Percentiles rank a stretch among this genome's conserved stretches.
phyloP scores from a whole-genome alignment of 805 yeast genomes.

The Wickerhamiella galacta region DNA sequence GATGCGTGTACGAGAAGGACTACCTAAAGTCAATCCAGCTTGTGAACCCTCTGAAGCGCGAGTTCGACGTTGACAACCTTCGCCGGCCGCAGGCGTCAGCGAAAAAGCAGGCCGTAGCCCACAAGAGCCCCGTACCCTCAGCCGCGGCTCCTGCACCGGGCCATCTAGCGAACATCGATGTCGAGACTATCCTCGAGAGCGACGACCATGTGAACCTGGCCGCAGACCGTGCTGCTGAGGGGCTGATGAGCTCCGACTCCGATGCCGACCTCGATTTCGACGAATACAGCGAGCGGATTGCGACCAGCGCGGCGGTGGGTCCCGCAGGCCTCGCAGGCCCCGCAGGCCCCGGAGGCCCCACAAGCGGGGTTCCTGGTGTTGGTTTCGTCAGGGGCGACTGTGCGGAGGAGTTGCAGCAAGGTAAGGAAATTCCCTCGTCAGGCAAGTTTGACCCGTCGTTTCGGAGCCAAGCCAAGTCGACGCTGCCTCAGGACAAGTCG shows the following conservation, averaged over 20 bases:
- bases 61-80: conserved; percentile 11
- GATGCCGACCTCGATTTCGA: neutral
- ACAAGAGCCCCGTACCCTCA: too few relatives aligned
- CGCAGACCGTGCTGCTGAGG: neutral
- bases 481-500: too few relatives aligned
- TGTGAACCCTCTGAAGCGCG: conserved; percentile 16
- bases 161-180: neutral
- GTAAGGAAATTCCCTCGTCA: too few relatives aligned
- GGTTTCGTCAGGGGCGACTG: neutral
- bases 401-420: neutral
- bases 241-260: neutral
- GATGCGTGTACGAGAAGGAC: conserved; percentile 40
- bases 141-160: too few relatives aligned
- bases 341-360: neutral
- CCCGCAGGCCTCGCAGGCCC: too few relatives aligned
- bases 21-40: conserved; percentile 32
- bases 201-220: neutral
- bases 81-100: conserved; percentile 10
- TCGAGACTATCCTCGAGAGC: neutral
- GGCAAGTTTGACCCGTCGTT: too few relatives aligned
- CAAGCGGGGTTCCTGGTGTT: neutral
- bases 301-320: too few relatives aligned
- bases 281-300: too few relatives aligned
- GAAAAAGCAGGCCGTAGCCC: too few relatives aligned
- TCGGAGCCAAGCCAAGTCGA: too few relatives aligned